A percentile compares a stretch with the other conserved stretches of the same genome.
phyloP scores from a whole-genome alignment of 2,329 filamentous ascomycete species.

The Ophiocordyceps unilateralis region DNA sequence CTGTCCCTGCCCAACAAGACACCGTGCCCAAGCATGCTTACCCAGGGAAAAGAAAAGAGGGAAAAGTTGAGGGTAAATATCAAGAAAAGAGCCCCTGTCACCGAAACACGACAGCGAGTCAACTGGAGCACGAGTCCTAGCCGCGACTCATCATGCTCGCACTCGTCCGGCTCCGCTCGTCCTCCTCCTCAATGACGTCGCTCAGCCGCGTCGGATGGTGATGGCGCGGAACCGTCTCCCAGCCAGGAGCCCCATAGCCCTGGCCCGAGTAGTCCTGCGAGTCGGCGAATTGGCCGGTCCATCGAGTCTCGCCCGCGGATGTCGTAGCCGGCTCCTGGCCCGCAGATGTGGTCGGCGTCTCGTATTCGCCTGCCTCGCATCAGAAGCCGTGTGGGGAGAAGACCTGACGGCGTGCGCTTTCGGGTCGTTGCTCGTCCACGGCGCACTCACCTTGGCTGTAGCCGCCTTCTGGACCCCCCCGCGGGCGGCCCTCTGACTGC shows the following conservation, averaged over 20 bases:
- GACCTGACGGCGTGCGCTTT: constrained; percentile 46
- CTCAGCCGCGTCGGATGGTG: constrained; percentile 79
- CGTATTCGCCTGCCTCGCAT: constrained; percentile 37
- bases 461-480: constrained; percentile 35
- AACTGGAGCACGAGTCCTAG: constrained; percentile 8
- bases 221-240: constrained; percentile 63
- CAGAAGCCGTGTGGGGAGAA: constrained; percentile 7
- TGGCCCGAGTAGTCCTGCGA: constrained; percentile 47
- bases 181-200: constrained; percentile 75
- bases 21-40: neutral
- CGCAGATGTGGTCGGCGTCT: constrained; percentile 30
- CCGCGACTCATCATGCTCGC: constrained; percentile 42
- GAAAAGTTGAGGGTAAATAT: neutral
- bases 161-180: constrained; percentile 62
- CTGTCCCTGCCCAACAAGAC: neutral
- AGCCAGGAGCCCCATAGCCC: constrained; percentile 49
- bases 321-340: constrained; percentile 14
- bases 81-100: neutral
- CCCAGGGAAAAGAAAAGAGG: neutral
- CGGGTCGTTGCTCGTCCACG: constrained; percentile 24
- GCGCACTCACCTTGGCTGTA: constrained; percentile 59
- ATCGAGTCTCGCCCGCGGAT: constrained; percentile 16
- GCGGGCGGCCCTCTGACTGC: constrained; percentile 8
- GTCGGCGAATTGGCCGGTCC: constrained; percentile 23
- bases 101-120: neutral